Percentiles rank a stretch among this genome's conserved stretches.
phyloP scores from a whole-genome alignment of 2,329 filamentous ascomycete species.

The Colletotrichum salicis region DNA sequence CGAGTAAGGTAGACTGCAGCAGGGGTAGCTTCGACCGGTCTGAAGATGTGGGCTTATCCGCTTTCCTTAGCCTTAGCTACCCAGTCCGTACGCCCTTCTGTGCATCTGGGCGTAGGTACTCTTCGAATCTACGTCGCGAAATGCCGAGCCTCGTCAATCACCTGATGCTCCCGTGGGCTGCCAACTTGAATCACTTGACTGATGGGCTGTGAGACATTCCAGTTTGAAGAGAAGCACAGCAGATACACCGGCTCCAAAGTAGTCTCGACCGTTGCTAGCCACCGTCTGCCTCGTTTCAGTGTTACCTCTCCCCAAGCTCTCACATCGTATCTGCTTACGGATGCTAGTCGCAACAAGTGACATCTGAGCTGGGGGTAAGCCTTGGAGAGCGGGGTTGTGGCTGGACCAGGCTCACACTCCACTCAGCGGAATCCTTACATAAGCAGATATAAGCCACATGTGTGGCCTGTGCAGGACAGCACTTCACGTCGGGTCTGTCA shows the following conservation, averaged over 20 bases:
- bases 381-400: background rate
- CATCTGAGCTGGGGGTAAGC: background rate
- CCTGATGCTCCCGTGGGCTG: conserved; percentile 33
- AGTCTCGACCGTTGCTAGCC: conserved; percentile 3
- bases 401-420: background rate
- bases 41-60: conserved; percentile 13
- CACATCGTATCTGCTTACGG: background rate
- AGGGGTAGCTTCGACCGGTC: conserved; percentile 22
- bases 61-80: conserved; percentile 3
- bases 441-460: conserved; percentile 6
- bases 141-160: conserved; percentile 36
- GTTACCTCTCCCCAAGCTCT: background rate
- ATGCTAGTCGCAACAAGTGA: background rate
- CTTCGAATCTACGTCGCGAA: conserved; percentile 13
- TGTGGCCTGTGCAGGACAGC: conserved; percentile 7
- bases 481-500: conserved; percentile 8
- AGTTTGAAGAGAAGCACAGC: conserved; percentile 18
- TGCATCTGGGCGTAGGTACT: too few relatives aligned
- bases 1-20: background rate
- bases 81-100: conserved; percentile 6
- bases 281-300: background rate
- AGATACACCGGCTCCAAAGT: conserved; percentile 19
- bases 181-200: conserved; percentile 37
- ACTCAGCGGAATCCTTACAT: background rate
- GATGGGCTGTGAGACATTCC: conserved; percentile 36